A percentile compares a stretch with the other conserved stretches of the same genome.
Evolutionary conservation across 306 rosid species (phyloP).

Genomic region (Sindora glabra): DNA sequence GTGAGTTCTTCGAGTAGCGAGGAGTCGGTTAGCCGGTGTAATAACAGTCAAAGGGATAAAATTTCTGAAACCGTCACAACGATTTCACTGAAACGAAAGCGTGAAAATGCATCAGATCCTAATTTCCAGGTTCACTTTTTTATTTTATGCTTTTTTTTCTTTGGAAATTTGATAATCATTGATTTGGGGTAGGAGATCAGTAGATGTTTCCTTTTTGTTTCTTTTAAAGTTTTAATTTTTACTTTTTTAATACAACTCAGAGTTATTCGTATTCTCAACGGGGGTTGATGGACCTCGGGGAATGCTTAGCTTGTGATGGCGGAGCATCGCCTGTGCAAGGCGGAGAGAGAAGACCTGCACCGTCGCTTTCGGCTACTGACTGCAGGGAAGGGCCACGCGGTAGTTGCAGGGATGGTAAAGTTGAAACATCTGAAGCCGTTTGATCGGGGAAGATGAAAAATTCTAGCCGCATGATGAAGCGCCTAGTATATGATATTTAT

Average conservation of each 20-base stretch:
- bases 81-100: slow-evolving; percentile 23
- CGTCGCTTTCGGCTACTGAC: not conserved
- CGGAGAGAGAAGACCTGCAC: not conserved
- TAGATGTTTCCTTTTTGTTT: too few relatives aligned
- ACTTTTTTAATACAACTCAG: not conserved
- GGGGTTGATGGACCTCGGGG: slow-evolving; percentile 10
- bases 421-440: slow-evolving; percentile 20
- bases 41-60: slow-evolving; percentile 5
- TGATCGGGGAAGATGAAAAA: slow-evolving; percentile 23
- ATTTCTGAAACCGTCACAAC: not conserved
- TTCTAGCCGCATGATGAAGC: slow-evolving; percentile 17
- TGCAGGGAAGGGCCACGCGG: not conserved
- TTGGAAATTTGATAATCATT: too few relatives aligned
- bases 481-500: slow-evolving; percentile 5
- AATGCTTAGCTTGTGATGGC: slow-evolving; percentile 1
- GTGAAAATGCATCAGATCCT: slow-evolving; percentile 21
- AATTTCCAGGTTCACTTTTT: not conserved
- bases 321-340: slow-evolving; percentile 18
- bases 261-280: not conserved
- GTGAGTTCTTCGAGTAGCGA: slow-evolving; percentile 33
- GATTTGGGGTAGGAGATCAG: too few relatives aligned
- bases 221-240: too few relatives aligned
- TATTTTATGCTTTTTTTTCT: not conserved
- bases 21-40: not conserved
- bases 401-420: not conserved